phyloP scores from a whole-genome alignment of 1,284 basidiomycete species.

The Boletellus deceptivus region DNA sequence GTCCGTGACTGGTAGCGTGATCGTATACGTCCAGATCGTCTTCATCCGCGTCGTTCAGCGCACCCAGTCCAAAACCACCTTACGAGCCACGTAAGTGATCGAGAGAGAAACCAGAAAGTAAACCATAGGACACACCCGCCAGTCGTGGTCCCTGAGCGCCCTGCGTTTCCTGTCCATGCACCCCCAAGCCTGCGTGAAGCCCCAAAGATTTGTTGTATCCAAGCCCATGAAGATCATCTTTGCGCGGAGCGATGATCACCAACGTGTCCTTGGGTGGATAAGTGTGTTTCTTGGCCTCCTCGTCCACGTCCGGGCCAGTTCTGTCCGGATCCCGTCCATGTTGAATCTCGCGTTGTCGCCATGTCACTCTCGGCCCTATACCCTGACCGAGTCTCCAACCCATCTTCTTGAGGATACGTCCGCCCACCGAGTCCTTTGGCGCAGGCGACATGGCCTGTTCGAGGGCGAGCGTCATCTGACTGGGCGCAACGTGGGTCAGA shows the following conservation, averaged over 20 bases:
- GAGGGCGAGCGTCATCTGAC: conserved; percentile 60
- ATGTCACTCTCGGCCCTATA: conserved; percentile 86
- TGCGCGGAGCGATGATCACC: conserved; percentile 59
- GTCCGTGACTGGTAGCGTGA: conserved; percentile 35
- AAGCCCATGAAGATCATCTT: conserved; percentile 77
- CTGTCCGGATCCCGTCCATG: conserved; percentile 50
- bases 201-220: conserved; percentile 71
- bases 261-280: conserved; percentile 84
- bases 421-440: conserved; percentile 72
- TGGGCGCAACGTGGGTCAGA: conserved; percentile 28
- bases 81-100: conserved; percentile 3
- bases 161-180: conserved; percentile 10
- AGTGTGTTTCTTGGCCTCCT: conserved; percentile 81
- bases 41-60: conserved; percentile 83
- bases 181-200: conserved; percentile 57
- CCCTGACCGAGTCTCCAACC: conserved; percentile 94
- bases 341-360: conserved; percentile 71
- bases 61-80: conserved; percentile 87
- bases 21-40: conserved; percentile 89
- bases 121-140: conserved; percentile 44
- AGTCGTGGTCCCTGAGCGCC: conserved; percentile 51
- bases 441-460: conserved; percentile 59
- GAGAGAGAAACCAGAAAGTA: neutral
- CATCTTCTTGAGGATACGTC: conserved; percentile 87
- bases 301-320: conserved; percentile 54